These are phyloP conservation scores for Neopestalotiopsis sp. DNA, from an alignment of 2,329 filamentous ascomycete species.

Conservation along the genomic window DNA sequence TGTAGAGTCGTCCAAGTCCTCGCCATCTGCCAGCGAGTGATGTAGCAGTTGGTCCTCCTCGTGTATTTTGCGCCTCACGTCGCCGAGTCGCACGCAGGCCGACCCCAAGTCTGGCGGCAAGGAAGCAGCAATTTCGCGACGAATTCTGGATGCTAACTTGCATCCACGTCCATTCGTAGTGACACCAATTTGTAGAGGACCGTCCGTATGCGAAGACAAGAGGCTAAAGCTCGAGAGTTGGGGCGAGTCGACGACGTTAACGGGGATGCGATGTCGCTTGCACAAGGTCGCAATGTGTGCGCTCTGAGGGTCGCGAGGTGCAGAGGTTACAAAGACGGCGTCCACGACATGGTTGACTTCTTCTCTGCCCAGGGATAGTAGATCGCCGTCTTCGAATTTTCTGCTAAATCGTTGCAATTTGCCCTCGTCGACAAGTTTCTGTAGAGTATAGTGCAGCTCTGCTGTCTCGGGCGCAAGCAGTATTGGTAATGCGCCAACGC, in stretches of 20 bases:
- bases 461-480: slow-evolving; percentile 74
- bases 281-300: slow-evolving; percentile 77
- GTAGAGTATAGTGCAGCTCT: slow-evolving; percentile 62
- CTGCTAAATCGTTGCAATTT: slow-evolving; percentile 70
- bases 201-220: slow-evolving; percentile 86
- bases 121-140: slow-evolving; percentile 83
- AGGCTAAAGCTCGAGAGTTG: slow-evolving; percentile 88
- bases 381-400: slow-evolving; percentile 72
- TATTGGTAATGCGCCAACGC: slow-evolving; percentile 81
- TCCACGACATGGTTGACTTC: slow-evolving; percentile 84
- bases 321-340: slow-evolving; percentile 83
- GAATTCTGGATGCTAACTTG: slow-evolving; percentile 88
- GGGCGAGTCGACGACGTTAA: slow-evolving; percentile 91
- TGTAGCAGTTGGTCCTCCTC: slow-evolving; percentile 68
- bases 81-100: slow-evolving; percentile 80
- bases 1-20: slow-evolving; percentile 62
- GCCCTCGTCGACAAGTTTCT: slow-evolving; percentile 69
- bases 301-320: slow-evolving; percentile 51
- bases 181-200: slow-evolving; percentile 91
- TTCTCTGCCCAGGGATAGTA: slow-evolving; percentile 78
- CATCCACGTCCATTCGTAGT: slow-evolving; percentile 95
- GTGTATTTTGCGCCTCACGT: slow-evolving; percentile 72
- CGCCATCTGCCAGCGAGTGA: slow-evolving; percentile 41
- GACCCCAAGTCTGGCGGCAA: slow-evolving; percentile 77
- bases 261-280: slow-evolving; percentile 79